Evolutionary conservation across 2,329 filamentous ascomycete genomes (phyloP).

Genomic region (Colletotrichum somersetense): DNA sequence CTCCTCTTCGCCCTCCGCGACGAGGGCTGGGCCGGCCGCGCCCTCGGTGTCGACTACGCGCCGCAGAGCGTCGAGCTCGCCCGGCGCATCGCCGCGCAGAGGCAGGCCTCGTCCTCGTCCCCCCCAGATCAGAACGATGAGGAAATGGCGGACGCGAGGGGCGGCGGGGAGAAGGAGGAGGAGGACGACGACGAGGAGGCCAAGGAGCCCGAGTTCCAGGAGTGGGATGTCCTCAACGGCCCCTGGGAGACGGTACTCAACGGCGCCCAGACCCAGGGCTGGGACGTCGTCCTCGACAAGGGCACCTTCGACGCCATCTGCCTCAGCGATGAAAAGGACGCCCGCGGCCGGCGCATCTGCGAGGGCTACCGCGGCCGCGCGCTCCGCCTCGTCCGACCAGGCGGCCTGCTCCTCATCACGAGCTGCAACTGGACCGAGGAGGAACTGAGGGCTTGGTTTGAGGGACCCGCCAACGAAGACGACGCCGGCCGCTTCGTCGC

Average conservation of each 20-base stretch:
- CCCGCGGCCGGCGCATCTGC: slow-evolving; percentile 71
- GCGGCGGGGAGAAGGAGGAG: background rate
- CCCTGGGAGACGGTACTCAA: slow-evolving; percentile 52
- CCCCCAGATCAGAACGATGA: slow-evolving; percentile 39
- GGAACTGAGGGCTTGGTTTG: slow-evolving; percentile 87
- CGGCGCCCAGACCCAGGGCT: slow-evolving; percentile 63
- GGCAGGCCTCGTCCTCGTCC: slow-evolving; percentile 33
- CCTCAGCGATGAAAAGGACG: slow-evolving; percentile 70
- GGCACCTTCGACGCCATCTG: slow-evolving; percentile 97
- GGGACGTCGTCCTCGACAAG: slow-evolving; percentile 96
- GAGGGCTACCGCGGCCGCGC: slow-evolving; percentile 82
- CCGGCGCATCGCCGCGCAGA: slow-evolving; percentile 64
- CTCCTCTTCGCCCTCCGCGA: slow-evolving; percentile 86
- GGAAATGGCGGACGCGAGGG: slow-evolving; percentile 43
- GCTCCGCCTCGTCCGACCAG: slow-evolving; percentile 74
- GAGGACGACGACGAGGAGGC: slow-evolving; percentile 17
- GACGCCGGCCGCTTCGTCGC: slow-evolving; percentile 65
- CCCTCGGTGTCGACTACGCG: slow-evolving; percentile 93
- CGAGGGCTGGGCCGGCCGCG: slow-evolving; percentile 71
- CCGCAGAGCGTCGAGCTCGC: slow-evolving; percentile 80
- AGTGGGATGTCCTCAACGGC: slow-evolving; percentile 74
- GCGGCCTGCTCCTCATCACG: slow-evolving; percentile 85
- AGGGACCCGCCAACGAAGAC: slow-evolving; percentile 51
- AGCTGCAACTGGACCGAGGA: slow-evolving; percentile 98
- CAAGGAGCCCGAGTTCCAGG: slow-evolving; percentile 56